A percentile compares a stretch with the other conserved stretches of the same genome.
Evolutionary conservation across 116 monocot species (phyloP).

Genomic region (Dioscorea cayenensis): DNA sequence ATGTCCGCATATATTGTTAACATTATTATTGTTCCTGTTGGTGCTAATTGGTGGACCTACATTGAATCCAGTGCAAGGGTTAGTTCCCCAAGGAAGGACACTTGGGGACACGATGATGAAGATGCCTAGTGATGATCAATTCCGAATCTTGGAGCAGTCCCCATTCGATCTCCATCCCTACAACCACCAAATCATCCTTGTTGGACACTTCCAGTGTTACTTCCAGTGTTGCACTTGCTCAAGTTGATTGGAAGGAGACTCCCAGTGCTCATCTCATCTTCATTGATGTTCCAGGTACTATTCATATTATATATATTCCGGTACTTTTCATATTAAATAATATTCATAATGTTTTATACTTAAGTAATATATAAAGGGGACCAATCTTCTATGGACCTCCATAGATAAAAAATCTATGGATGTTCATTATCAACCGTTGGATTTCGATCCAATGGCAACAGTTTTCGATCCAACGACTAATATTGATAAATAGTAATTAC

Average conservation of each 20-base stretch:
- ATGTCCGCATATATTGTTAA: conserved; percentile 1
- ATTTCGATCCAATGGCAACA: no score
- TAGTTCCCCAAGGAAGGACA: neutral
- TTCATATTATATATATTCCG: no score
- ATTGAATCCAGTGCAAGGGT: neutral
- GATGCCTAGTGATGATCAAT: conserved; percentile 36
- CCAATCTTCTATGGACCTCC: no score
- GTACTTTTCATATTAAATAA: no score
- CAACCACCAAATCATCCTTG: conserved; percentile 7
- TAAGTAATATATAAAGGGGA: no score
- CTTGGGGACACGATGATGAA: conserved; percentile 19
- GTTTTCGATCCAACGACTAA: no score
- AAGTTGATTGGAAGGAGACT: conserved; percentile 70
- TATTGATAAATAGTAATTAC: no score
- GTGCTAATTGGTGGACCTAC: no score
- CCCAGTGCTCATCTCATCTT: conserved; percentile 40
- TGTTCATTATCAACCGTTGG: no score
- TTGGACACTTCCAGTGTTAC: conserved; percentile 13
- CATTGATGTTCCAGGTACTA: conserved; percentile 57
- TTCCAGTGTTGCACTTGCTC: conserved; percentile 15
- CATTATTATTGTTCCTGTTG: no score
- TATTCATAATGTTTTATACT: no score
- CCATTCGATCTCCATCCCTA: conserved; percentile 50
- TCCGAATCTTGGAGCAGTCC: conserved; percentile 50
- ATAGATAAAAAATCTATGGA: no score